Percentiles rank a stretch among this genome's conserved stretches.
phyloP scores from a whole-genome alignment of 176 grass and related monocot species.

The Eragrostis curvula region DNA sequence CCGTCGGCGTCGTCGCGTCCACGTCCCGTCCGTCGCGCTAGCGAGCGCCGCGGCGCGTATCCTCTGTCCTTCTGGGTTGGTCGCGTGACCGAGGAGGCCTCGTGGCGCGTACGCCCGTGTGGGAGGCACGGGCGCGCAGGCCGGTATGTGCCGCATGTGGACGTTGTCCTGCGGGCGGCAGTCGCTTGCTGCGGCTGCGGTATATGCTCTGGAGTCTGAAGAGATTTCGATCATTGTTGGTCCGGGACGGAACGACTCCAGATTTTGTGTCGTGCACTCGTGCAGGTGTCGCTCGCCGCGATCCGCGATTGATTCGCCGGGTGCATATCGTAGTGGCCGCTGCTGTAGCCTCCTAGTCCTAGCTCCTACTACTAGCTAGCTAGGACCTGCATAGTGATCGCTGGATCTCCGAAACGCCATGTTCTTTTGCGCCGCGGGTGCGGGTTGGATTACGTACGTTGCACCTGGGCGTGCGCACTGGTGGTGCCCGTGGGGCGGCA shows the following conservation, averaged over 20 bases:
- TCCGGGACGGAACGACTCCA: neutral
- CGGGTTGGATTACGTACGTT: no score
- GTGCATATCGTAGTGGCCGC: neutral
- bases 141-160: slow-evolving; percentile 6
- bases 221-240: neutral
- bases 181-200: neutral
- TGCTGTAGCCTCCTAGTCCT: neutral
- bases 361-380: neutral
- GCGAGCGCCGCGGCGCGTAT: neutral
- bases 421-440: slow-evolving; percentile 8
- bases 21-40: neutral
- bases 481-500: neutral
- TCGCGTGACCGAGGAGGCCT: neutral
- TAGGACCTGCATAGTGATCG: neutral
- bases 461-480: slow-evolving; percentile 15
- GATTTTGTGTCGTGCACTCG: neutral
- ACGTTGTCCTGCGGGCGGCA: neutral
- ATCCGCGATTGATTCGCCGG: neutral
- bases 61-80: neutral
- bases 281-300: no score
- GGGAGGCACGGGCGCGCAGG: slow-evolving; percentile 8
- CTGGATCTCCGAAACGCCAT: slow-evolving; percentile 18
- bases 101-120: slow-evolving; percentile 9
- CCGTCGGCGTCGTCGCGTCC: neutral
- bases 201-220: neutral